Evolutionary conservation across 257 asterid species (phyloP), one percentile per base, ranked within the genome.

Genomic region (Vinca minor): DNA sequence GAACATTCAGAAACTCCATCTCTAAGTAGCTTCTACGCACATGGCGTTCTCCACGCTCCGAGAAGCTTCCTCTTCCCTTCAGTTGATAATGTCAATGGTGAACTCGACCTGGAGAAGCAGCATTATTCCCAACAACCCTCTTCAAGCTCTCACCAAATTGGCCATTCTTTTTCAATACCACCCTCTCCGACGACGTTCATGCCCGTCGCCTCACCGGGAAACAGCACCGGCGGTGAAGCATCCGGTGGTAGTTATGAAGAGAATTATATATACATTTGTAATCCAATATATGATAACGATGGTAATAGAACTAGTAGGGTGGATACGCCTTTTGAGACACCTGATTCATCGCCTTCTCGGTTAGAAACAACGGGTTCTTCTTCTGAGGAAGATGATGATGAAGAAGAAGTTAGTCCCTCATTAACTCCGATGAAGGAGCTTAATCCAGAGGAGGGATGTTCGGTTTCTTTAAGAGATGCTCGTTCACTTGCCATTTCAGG

Each of bases 251-350:
- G 65, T 59, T 34, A 21, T 9, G 11, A 18, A 2, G 73, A 59
- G 14, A 69, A 58, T 21, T 76, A 72, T 58, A 48, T 83, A 0
- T 83, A 79, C 78, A 83, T 85, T 9, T 79, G 83, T 66, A 85
- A 85, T 63, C 94, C 94, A 5, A 78, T 83, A 20, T 85, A 81
- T 44, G 79, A 81, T 64, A 48, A 34, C 31, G 79, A 63, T 17
- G 60, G 63, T 41, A 55, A 1, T 23, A 52, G 42, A 15, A 3
- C 54, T 4, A 60, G 45, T 10, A 62, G 20, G 53, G 47, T 31
- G 35, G 82, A 72, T 26, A 85, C 94, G 5, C 87, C 86, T 0
- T 85, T 81, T 41, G 83, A 81, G 70, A 85, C 86, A 38, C 87
- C 89, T 0, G 71, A 72, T 46, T 65, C 87, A 0, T 85, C 94